Percentiles rank a stretch among this genome's conserved stretches.
Conservation (phyloP, 1,284 basidiomycete species). For the Fomitopsis schrenkii region DNA sequence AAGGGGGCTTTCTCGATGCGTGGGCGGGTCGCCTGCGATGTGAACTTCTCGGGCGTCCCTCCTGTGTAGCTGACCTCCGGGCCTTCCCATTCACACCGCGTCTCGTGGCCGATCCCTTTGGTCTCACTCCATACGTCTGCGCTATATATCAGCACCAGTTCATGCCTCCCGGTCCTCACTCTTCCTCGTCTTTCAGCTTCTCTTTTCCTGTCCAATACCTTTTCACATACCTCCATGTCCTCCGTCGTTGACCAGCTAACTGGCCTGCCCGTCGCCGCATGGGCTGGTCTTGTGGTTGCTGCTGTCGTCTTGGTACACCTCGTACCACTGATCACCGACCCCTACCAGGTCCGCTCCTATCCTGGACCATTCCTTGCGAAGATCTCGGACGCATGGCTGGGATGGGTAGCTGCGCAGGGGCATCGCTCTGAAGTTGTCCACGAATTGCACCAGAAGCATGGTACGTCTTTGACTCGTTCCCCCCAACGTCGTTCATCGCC, state of each 20-base stretch:
- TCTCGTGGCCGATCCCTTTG: background rate
- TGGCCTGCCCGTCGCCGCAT: background rate
- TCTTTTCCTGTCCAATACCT: background rate
- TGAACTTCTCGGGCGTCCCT: constrained; percentile 1
- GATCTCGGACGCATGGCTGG: constrained; percentile 79
- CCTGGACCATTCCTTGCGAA: constrained; percentile 77
- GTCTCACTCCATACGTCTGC: background rate
- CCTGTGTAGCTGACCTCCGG: background rate
- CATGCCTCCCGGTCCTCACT: background rate
- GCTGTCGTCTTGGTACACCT: constrained; percentile 45
- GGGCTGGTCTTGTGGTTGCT: constrained; percentile 16
- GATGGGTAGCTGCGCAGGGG: constrained; percentile 58
- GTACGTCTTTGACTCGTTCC: constrained; percentile 33
- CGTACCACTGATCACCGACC: constrained; percentile 56
- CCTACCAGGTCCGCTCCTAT: constrained; percentile 52
- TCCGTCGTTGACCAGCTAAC: background rate
- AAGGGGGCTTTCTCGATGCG: background rate
- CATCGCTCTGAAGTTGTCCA: constrained; percentile 79
- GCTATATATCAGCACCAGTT: background rate
- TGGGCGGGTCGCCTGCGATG: background rate
- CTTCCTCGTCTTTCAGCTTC: background rate
- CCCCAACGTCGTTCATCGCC: background rate
- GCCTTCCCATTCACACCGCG: background rate
- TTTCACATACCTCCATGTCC: background rate
- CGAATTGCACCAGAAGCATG: constrained; percentile 71